Percentiles rank a stretch among this genome's conserved stretches.
phyloP scores from a whole-genome alignment of 352 stramenopile genomes.

The Pythium oligandrum region DNA sequence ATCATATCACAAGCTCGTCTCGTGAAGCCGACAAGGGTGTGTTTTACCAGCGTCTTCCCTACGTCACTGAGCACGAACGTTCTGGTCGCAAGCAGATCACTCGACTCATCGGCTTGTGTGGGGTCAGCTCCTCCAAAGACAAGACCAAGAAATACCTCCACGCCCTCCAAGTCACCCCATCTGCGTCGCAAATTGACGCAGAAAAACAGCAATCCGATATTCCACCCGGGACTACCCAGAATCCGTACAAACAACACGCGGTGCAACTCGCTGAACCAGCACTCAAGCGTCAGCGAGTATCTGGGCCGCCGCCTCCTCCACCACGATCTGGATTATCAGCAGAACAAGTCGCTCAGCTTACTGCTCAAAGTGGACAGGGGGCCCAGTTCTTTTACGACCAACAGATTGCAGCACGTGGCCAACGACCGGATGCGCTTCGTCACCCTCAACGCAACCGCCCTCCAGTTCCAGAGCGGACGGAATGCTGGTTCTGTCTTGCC shows the following conservation, averaged over 20 bases:
- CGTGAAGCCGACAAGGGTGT: constrained; percentile 29
- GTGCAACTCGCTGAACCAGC: constrained; percentile 18
- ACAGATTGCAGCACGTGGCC: constrained; percentile 45
- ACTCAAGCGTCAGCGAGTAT: constrained; percentile 34
- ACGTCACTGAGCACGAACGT: constrained; percentile 50
- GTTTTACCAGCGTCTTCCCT: constrained; percentile 78
- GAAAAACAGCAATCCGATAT: constrained; percentile 41
- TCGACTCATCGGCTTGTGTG: constrained; percentile 64
- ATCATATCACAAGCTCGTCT: constrained; percentile 57
- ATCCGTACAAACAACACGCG: constrained; percentile 36
- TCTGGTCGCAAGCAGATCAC: constrained; percentile 57
- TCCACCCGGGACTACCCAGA: constrained; percentile 64
- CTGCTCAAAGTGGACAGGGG: constrained; percentile 28
- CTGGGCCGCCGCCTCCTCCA: constrained; percentile 8
- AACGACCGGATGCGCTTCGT: constrained; percentile 38
- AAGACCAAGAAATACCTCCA: constrained; percentile 81
- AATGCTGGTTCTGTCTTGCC: constrained; percentile 84
- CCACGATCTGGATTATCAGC: constrained; percentile 36
- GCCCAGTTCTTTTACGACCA: constrained; percentile 80
- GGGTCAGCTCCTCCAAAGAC: constrained; percentile 54
- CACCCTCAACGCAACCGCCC: constrained; percentile 19
- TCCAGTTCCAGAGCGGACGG: constrained; percentile 46
- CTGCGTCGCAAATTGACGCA: constrained; percentile 18
- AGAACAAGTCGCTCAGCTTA: constrained; percentile 65
- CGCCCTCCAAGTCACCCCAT: constrained; percentile 55